Evolutionary conservation across 768 basidiomycete genomes (phyloP).

Genomic region (Filobasidium floriforme): DNA sequence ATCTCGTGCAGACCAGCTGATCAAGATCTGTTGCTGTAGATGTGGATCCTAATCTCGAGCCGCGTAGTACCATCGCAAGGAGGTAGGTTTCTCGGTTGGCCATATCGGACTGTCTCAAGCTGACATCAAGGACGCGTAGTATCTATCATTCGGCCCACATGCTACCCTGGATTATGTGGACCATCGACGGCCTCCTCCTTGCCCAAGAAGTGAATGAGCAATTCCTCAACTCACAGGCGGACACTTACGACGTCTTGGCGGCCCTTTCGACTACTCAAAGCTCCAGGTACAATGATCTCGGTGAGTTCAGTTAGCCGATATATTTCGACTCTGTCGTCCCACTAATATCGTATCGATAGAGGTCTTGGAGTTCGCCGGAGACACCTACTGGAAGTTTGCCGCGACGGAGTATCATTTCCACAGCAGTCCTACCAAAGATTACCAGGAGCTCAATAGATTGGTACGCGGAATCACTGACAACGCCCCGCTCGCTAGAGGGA

Average conservation of each 20-base stretch:
- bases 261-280: not conserved
- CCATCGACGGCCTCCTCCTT: not conserved
- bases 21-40: not conserved
- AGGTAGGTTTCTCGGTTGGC: not conserved
- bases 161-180: slow-evolving; percentile 6
- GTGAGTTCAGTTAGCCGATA: no score
- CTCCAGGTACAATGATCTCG: not conserved
- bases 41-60: not conserved
- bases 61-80: not conserved
- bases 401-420: not conserved
- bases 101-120: not conserved
- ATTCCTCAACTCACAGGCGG: not conserved
- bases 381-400: slow-evolving; percentile 1
- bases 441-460: not conserved
- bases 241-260: not conserved
- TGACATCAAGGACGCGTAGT: not conserved
- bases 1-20: not conserved
- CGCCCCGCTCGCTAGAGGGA: not conserved
- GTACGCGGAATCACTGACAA: not conserved
- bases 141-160: not conserved
- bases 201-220: not conserved
- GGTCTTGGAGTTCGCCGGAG: not conserved
- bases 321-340: no score
- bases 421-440: not conserved
- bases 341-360: no score